Percentiles rank a stretch among this genome's conserved stretches.
Conservation (phyloP, 495 filamentous ascomycete species). For the Xanthoparmelia taractica region DNA sequence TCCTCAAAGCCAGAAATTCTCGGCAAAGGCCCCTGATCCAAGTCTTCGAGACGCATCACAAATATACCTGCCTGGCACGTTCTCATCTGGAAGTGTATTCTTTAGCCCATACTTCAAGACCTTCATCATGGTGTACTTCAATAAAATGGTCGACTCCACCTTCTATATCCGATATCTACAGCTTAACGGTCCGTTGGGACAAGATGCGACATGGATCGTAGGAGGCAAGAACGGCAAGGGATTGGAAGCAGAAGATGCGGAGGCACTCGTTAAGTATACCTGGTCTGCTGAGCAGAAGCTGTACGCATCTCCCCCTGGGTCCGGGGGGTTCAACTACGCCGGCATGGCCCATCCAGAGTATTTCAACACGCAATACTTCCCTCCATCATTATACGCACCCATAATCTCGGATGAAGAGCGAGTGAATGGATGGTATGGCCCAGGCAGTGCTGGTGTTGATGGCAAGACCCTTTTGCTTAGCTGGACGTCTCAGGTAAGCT, state of each 20-base stretch:
- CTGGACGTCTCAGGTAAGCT: constrained; percentile 26
- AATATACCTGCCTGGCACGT: constrained; percentile 28
- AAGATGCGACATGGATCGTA: constrained; percentile 19
- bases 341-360: constrained; percentile 27
- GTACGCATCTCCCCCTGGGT: constrained; percentile 24
- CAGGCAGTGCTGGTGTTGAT: constrained; percentile 18
- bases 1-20: constrained; percentile 21
- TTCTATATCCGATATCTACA: constrained; percentile 30
- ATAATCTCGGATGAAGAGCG: constrained; percentile 12
- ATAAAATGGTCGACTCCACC: constrained; percentile 30
- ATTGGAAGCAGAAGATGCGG: constrained; percentile 26
- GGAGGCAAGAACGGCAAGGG: constrained; percentile 25
- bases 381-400: constrained; percentile 23
- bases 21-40: constrained; percentile 16
- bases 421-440: constrained; percentile 25
- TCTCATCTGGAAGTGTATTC: constrained; percentile 30
- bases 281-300: constrained; percentile 29
- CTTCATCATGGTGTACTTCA: constrained; percentile 32
- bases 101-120: constrained; percentile 31
- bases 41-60: constrained; percentile 15
- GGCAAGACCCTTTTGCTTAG: constrained; percentile 26
- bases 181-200: constrained; percentile 20
- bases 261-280: constrained; percentile 27
- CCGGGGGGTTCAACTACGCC: constrained; percentile 31
- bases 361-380: constrained; percentile 28